Conservation (phyloP, 1,284 basidiomycete genomes). For the Vanrija humicola region DNA sequence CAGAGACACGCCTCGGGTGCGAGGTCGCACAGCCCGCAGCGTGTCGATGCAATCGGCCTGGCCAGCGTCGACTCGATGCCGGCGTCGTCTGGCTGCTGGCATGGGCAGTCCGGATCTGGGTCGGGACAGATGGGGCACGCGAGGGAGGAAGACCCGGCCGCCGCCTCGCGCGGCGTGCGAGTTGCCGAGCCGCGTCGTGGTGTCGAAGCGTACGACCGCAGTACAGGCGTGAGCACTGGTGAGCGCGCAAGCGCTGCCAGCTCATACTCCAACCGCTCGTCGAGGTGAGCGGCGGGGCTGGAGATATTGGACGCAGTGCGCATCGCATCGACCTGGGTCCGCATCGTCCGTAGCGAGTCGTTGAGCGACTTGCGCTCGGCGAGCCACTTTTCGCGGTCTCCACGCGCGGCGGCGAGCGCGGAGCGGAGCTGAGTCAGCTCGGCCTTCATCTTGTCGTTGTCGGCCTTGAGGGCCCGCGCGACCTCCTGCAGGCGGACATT, state of each 20-base stretch:
- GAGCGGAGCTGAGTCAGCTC: slow-evolving; percentile 57
- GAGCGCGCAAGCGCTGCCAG: slow-evolving; percentile 7
- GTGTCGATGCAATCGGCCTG: background rate
- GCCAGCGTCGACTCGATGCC: slow-evolving; percentile 4
- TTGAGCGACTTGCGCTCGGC: slow-evolving; percentile 8
- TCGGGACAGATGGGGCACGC: slow-evolving; percentile 46
- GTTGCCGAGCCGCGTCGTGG: slow-evolving; percentile 5
- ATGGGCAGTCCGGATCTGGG: slow-evolving; percentile 47
- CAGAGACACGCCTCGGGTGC: slow-evolving; percentile 41
- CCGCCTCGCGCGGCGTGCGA: background rate
- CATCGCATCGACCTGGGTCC: slow-evolving; percentile 6
- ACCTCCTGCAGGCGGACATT: slow-evolving; percentile 80
- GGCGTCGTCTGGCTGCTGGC: slow-evolving; percentile 27
- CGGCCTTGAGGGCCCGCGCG: slow-evolving; percentile 80
- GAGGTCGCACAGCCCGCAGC: slow-evolving; percentile 38
- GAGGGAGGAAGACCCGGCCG: slow-evolving; percentile 5
- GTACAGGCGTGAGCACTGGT: slow-evolving; percentile 9
- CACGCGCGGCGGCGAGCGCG: slow-evolving; percentile 62
- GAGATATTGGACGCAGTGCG: background rate
- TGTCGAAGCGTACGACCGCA: slow-evolving; percentile 5
- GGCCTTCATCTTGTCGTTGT: slow-evolving; percentile 57
- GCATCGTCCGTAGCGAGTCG: slow-evolving; percentile 4
- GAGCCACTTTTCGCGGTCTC: slow-evolving; percentile 47
- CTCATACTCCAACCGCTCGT: slow-evolving; percentile 6
- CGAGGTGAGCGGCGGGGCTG: background rate